A percentile compares a stretch with the other conserved stretches of the same genome.
These are phyloP conservation scores for Gaultheria prostrata DNA, from an alignment of 148 eudicot species.

Conservation along the genomic window DNA sequence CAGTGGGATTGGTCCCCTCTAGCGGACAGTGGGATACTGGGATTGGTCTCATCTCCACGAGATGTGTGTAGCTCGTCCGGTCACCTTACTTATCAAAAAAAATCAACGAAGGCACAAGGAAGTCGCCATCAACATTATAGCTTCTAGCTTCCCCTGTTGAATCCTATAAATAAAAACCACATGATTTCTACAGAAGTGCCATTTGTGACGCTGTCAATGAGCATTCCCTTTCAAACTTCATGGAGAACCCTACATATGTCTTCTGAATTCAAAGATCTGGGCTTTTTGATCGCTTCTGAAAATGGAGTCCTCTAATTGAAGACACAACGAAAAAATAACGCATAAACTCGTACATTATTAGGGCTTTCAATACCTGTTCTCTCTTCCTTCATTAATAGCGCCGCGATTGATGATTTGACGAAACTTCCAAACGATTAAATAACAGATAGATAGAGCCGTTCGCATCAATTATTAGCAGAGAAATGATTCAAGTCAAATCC, in stretches of 20 bases:
- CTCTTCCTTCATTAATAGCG: neutral
- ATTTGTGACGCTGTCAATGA: constrained; percentile 2
- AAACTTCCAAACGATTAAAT: constrained; percentile 2
- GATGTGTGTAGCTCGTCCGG: too few species aligned
- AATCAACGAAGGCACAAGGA: too few species aligned
- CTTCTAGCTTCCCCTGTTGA: neutral
- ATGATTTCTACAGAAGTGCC: neutral
- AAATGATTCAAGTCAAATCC: neutral
- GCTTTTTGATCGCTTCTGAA: neutral
- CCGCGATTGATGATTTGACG: constrained; percentile 8
- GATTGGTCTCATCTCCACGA: too few species aligned
- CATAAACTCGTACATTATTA: constrained; percentile 9
- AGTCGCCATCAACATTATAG: too few species aligned
- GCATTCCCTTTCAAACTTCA: neutral
- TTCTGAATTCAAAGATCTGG: constrained; percentile 12
- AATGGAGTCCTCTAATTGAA: constrained; percentile 8
- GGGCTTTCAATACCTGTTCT: constrained; percentile 15
- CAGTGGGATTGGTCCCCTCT: too few species aligned
- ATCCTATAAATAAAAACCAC: neutral
- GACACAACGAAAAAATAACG: constrained; percentile 9
- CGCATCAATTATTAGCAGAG: neutral
- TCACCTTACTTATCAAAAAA: too few species aligned
- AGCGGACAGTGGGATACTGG: too few species aligned
- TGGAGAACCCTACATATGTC: neutral
- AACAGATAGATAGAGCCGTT: neutral